Conservation (phyloP, 768 basidiomycete genomes). For the Tulasnella sp. region DNA sequence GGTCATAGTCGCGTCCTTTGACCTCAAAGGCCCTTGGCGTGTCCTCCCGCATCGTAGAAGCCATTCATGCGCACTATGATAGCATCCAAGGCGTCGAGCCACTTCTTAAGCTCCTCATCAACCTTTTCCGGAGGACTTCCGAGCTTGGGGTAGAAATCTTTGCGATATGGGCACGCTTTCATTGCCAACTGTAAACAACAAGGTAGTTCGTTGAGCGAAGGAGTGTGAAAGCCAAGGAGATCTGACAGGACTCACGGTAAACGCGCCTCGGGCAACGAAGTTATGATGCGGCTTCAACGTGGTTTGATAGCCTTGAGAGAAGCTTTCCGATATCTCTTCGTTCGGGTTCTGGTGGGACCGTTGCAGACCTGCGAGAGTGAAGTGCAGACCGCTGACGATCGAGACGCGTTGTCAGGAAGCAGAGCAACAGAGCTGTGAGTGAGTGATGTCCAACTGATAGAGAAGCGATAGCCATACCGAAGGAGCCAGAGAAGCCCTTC, state of each 20-base stretch:
- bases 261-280: constrained; percentile 49
- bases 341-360: constrained; percentile 51
- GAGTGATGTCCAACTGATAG: background rate
- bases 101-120: constrained; percentile 36
- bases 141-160: constrained; percentile 46
- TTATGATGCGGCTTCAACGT: constrained; percentile 82
- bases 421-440: background rate
- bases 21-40: constrained; percentile 24
- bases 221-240: background rate
- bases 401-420: background rate
- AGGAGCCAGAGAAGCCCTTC: constrained; percentile 92
- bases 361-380: constrained; percentile 76
- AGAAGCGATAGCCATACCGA: constrained; percentile 22
- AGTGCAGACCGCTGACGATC: constrained; percentile 60
- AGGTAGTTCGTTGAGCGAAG: background rate
- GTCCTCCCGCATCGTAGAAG: constrained; percentile 33
- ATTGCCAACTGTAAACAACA: constrained; percentile 39
- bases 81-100: constrained; percentile 40
- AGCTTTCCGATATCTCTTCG: constrained; percentile 60
- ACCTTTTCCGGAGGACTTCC: constrained; percentile 37
- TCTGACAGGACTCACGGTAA: constrained; percentile 34
- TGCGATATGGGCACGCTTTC: constrained; percentile 55
- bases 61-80: constrained; percentile 38
- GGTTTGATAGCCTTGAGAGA: constrained; percentile 66
- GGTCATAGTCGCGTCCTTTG: background rate